Evolutionary conservation across 768 basidiomycete species (phyloP), one percentile per base, ranked within the genome.

Genomic region (Cytidiella melzeri): DNA sequence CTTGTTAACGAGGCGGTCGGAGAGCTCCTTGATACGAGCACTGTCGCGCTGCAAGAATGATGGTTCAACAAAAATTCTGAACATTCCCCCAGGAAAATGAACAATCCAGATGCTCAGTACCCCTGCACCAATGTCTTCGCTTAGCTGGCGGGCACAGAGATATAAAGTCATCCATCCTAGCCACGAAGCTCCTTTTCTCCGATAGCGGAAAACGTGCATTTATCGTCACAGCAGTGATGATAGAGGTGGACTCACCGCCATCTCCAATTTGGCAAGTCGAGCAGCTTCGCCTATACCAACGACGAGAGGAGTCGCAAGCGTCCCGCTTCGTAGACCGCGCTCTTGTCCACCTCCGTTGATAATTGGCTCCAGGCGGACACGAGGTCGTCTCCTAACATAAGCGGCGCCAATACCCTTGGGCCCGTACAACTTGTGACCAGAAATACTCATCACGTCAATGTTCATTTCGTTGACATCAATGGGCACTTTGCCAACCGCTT

Each of bases 301-400:
- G 9, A 82, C 87, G 48, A 99, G 71, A 1, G 88, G 75, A 12
- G 93, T 83, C 1, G 96, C 82, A 11, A 99, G 73, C 0, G 96
- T 99, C n/a, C 96, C 96, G 57, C 90, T 92, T 49, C 96, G 72
- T 60, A 99, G 67, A 1, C 96, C 96, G 48, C 96, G 79, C 71
- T 99, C 96, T 68, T 99, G 96, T 9, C 96, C 96, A 55, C 96
- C 96, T 51, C 96, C 96, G 57, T 81, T 92, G 45, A 99, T 69
- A 56, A 99, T 87, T 1, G 96, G 96, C 62, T 98, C 96, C 57
- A 98, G 69, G 45, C 96, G 77, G 34, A 98, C 96, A 53, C 96
- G 74, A 6, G 96, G 96, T 60, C 93, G 69, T 61, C 96, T 72
- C 53, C 96, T 77, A 43, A 99, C 93, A 67, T 98, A 99, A 4